A percentile compares a stretch with the other conserved stretches of the same genome.
phyloP scores from a whole-genome alignment of 2,329 filamentous ascomycete species.

The Pyrenophora seminiperda region DNA sequence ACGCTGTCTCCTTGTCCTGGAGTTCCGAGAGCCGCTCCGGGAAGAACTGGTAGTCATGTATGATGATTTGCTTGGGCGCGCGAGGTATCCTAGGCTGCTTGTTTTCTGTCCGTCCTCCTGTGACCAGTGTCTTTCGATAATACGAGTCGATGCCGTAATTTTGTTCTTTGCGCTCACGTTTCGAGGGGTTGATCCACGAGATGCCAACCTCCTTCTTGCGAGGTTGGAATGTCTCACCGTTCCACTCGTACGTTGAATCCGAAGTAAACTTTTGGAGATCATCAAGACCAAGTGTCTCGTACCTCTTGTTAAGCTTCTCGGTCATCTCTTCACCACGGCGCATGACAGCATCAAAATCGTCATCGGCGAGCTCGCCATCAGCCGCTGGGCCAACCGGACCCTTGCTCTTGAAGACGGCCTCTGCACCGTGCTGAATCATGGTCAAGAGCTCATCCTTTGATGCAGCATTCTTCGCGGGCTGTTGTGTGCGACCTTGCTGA shows the following conservation, averaged over 20 bases:
- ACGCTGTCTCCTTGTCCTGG: conserved; percentile 95
- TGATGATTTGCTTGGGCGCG: conserved; percentile 86
- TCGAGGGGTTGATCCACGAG: conserved; percentile 97
- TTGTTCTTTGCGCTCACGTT: conserved; percentile 97
- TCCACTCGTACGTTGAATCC: conserved; percentile 98
- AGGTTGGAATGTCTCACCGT: conserved; percentile 92
- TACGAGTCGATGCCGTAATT: conserved; percentile 99
- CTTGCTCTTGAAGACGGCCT: conserved; percentile 83
- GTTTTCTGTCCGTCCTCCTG: conserved; percentile 76
- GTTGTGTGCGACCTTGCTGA: conserved; percentile 92
- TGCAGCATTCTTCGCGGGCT: conserved; percentile 84
- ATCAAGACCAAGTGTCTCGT: conserved; percentile 95
- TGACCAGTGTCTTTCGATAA: conserved; percentile 88
- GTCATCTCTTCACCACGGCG: conserved; percentile 86
- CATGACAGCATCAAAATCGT: conserved; percentile 89
- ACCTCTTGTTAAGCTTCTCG: conserved; percentile 87
- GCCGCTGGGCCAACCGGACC: conserved; percentile 66
- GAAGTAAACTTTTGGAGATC: conserved; percentile 97
- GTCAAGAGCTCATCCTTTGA: conserved; percentile 95
- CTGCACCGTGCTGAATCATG: conserved; percentile 99
- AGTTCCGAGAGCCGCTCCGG: conserved; percentile 81
- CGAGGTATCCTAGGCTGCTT: conserved; percentile 94
- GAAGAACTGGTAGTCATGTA: conserved; percentile 98
- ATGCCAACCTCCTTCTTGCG: conserved; percentile 84
- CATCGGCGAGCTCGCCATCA: conserved; percentile 72